Percentiles rank a stretch among this genome's conserved stretches.
Conservation (phyloP, 768 basidiomycete species). For the Imleria badia region DNA sequence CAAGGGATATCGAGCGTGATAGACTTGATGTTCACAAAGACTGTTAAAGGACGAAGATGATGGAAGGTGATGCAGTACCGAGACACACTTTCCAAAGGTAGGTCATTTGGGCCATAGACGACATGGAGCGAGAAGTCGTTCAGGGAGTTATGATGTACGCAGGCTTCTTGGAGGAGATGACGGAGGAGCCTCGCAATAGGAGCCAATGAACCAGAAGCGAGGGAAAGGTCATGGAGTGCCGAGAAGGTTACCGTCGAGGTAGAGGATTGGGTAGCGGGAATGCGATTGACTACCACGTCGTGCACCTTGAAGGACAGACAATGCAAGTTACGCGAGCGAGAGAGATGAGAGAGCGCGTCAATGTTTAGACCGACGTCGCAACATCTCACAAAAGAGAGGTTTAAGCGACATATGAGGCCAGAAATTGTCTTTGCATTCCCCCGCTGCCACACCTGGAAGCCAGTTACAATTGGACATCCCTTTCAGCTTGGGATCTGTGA, state of each 20-base stretch:
- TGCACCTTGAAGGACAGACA: background rate
- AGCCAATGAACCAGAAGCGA: background rate
- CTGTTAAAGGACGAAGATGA: slow-evolving; percentile 1
- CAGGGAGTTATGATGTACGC: background rate
- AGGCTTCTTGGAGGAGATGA: background rate
- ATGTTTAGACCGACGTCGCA: no score
- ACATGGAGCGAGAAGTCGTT: background rate
- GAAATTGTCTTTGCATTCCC: no score
- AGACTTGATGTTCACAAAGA: slow-evolving; percentile 5
- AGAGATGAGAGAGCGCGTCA: no score
- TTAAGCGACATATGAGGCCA: no score
- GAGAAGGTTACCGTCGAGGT: background rate
- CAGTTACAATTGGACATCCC: no score
- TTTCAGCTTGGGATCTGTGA: background rate
- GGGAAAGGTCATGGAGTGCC: background rate
- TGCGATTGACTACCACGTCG: background rate
- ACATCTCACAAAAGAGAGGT: no score
- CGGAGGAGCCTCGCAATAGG: background rate
- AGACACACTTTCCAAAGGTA: background rate
- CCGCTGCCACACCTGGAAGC: no score
- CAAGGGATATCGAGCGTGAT: slow-evolving; percentile 1
- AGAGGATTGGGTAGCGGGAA: background rate
- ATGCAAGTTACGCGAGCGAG: no score
- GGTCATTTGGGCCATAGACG: background rate
- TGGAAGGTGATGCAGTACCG: background rate